These are phyloP conservation scores for Lentinula lateritia DNA, from an alignment of 768 basidiomycete genomes.

Conservation along the genomic window DNA sequence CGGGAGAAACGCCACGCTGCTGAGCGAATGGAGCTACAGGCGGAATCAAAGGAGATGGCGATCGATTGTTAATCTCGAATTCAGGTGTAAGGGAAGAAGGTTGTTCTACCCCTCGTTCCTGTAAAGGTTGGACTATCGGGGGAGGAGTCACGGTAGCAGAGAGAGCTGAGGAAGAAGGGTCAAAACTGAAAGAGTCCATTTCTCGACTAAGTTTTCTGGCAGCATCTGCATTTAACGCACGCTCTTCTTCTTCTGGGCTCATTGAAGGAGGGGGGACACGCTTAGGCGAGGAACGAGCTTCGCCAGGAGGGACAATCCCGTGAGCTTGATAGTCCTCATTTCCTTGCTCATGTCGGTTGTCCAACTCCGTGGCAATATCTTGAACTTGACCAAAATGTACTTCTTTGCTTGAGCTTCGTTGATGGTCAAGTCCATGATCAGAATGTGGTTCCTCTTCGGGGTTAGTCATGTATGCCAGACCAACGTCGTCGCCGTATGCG, in stretches of 20 bases:
- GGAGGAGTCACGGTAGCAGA: conserved; percentile 3
- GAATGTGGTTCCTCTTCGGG: conserved; percentile 21
- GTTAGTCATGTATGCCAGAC: conserved; percentile 34
- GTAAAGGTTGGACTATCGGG: conserved; percentile 6
- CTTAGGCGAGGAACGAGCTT: background rate
- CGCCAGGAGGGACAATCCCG: background rate
- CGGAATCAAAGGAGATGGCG: conserved; percentile 21
- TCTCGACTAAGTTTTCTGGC: conserved; percentile 65
- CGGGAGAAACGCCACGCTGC: conserved; percentile 13
- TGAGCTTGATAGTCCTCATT: background rate
- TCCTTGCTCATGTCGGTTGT: conserved; percentile 17
- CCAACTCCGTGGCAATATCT: conserved; percentile 32
- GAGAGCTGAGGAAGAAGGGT: conserved; percentile 13
- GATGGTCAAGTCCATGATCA: background rate
- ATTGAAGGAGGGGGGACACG: conserved; percentile 34
- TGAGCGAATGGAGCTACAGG: conserved; percentile 36
- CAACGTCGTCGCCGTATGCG: conserved; percentile 25
- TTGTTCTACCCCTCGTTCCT: background rate
- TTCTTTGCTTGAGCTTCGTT: conserved; percentile 20
- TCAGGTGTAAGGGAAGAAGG: background rate
- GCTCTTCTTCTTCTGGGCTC: conserved; percentile 42
- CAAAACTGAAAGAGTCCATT: conserved; percentile 46
- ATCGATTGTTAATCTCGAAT: background rate
- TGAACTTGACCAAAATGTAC: conserved; percentile 39
- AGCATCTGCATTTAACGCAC: conserved; percentile 57